Evolutionary conservation across 1,284 basidiomycete genomes (phyloP).

Genomic region (Pyrrhoderma noxium): DNA sequence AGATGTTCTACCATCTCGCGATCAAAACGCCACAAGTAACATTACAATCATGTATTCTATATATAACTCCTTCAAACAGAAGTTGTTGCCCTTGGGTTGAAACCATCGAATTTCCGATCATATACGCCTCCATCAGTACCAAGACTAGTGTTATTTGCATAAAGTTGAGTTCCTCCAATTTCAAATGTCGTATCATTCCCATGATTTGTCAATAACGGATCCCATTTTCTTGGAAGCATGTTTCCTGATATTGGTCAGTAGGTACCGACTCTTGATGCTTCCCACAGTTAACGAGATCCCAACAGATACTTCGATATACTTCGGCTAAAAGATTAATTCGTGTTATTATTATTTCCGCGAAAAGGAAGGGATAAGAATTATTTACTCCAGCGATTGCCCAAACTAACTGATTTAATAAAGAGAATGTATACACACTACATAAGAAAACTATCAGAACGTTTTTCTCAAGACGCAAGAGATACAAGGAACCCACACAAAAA

Average conservation of each 20-base stretch:
- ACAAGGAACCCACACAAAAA: slow-evolving; percentile 14
- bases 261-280: slow-evolving; percentile 13
- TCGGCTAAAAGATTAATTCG: neutral
- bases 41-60: too few species aligned
- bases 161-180: too few species aligned
- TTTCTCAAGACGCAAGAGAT: neutral
- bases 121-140: too few species aligned
- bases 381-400: slow-evolving; percentile 5
- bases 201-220: too few species aligned
- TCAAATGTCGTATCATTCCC: too few species aligned
- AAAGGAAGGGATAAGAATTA: neutral
- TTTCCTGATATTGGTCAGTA: slow-evolving; percentile 4
- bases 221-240: too few species aligned
- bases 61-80: too few species aligned
- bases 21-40: too few species aligned
- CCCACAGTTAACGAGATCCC: slow-evolving; percentile 1
- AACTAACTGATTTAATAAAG: slow-evolving; percentile 2
- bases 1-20: too few species aligned
- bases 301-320: slow-evolving; percentile 9
- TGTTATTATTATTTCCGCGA: neutral
- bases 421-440: slow-evolving; percentile 8
- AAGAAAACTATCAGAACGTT: neutral
- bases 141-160: too few species aligned
- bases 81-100: too few species aligned
- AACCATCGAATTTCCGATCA: too few species aligned